These are phyloP conservation scores for Globisporangium emineosum DNA, from an alignment of 352 stramenopile species.

Conservation along the genomic window DNA sequence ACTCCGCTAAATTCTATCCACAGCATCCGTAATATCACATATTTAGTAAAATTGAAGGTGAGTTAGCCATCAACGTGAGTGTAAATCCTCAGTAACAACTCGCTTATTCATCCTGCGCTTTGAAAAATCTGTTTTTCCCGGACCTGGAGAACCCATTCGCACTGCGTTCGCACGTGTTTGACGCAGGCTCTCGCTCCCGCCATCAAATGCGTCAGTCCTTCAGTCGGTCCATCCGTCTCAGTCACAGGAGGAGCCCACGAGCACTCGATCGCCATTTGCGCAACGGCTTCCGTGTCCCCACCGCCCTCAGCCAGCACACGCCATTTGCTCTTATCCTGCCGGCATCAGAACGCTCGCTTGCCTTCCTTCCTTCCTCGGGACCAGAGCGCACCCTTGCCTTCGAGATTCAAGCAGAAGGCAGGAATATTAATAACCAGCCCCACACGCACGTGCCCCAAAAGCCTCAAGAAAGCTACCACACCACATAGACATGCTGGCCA, in stretches of 20 bases:
- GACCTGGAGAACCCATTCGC: not conserved
- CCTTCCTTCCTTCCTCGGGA: not conserved
- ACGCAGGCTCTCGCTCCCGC: not conserved
- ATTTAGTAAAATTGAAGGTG: not conserved
- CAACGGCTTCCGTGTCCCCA: not conserved
- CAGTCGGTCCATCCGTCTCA: not conserved
- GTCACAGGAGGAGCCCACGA: too few species aligned
- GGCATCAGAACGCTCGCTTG: not conserved
- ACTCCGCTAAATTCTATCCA: not conserved
- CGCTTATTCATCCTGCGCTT: not conserved
- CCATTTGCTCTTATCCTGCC: conserved; percentile 6
- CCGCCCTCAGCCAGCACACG: too few species aligned
- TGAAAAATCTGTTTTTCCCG: not conserved
- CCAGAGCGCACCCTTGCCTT: not conserved
- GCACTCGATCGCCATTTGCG: conserved; percentile 3
- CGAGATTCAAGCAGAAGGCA: conserved; percentile 3
- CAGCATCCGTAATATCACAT: not conserved
- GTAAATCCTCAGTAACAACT: not conserved
- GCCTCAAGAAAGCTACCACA: not conserved
- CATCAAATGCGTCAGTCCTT: conserved; percentile 4
- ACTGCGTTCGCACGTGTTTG: too few species aligned
- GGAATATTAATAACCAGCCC: conserved; percentile 5
- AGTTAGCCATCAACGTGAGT: not conserved
- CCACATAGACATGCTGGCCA: conserved; percentile 1
- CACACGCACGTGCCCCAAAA: not conserved